These are phyloP conservation scores for Canavalia ensiformis DNA, from an alignment of 306 rosid genomes.

Conservation along the genomic window DNA sequence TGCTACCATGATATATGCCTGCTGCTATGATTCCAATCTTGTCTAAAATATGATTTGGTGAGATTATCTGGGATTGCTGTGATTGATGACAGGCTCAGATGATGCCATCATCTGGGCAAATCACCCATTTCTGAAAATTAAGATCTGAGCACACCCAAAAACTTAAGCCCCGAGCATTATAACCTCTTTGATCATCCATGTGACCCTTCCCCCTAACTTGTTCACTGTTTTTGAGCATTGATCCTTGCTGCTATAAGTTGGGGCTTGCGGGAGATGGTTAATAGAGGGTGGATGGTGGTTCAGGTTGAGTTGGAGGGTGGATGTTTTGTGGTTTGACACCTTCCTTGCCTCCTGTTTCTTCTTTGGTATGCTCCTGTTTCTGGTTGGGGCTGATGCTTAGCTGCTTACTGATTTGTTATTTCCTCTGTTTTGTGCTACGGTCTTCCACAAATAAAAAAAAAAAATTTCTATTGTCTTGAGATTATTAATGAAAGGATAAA, in stretches of 20 bases:
- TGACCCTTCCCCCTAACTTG: background rate
- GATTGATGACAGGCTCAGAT: background rate
- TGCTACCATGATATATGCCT: background rate
- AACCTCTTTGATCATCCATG: background rate
- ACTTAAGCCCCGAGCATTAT: background rate
- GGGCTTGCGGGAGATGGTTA: background rate
- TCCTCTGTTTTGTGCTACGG: background rate
- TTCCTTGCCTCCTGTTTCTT: background rate
- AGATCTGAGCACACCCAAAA: background rate
- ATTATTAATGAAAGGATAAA: no score
- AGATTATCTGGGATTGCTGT: conserved; percentile 2
- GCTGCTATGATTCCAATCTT: background rate
- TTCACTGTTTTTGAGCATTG: background rate
- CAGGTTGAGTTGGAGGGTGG: background rate
- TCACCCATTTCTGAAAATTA: background rate
- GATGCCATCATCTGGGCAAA: background rate
- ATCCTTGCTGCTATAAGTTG: conserved; percentile 1
- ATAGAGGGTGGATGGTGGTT: background rate
- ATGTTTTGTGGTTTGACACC: background rate
- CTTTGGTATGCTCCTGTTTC: background rate
- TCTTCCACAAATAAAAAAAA: background rate
- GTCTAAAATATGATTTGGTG: background rate
- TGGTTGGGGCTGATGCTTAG: background rate
- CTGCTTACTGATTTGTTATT: background rate
- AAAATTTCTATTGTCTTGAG: no score